Evolutionary conservation across 768 basidiomycete genomes (phyloP).

Genomic region (Porpolomopsis calyptriformis): DNA sequence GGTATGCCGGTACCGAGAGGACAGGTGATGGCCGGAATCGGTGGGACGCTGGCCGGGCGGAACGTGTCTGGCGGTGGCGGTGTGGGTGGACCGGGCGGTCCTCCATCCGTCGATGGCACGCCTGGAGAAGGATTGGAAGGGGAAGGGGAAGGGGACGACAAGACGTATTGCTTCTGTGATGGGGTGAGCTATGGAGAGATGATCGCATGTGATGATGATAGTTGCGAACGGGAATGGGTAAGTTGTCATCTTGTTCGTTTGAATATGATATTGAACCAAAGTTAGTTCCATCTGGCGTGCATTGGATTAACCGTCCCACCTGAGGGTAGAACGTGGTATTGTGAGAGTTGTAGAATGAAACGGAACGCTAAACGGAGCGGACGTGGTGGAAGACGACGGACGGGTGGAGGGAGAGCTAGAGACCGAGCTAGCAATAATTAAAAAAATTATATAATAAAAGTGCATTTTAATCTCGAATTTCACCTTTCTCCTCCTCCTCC

Average conservation of each 20-base stretch:
- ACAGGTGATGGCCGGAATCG: slow-evolving; percentile 12
- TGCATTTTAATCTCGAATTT: neutral
- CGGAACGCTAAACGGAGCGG: slow-evolving; percentile 4
- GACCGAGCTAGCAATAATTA: neutral
- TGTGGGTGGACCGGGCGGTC: neutral
- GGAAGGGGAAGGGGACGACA: slow-evolving; percentile 47
- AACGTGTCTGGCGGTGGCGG: neutral
- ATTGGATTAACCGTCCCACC: slow-evolving; percentile 58
- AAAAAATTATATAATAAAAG: neutral
- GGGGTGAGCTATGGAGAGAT: slow-evolving; percentile 84
- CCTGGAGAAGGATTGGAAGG: slow-evolving; percentile 29
- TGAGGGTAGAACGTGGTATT: slow-evolving; percentile 68
- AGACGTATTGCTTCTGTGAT: slow-evolving; percentile 78
- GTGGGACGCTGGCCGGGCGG: slow-evolving; percentile 1
- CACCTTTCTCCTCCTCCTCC: no score
- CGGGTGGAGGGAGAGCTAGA: neutral
- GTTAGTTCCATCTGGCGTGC: slow-evolving; percentile 72
- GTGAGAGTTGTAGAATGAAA: slow-evolving; percentile 44
- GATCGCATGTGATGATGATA: slow-evolving; percentile 82
- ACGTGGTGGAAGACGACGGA: slow-evolving; percentile 4
- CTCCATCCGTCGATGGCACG: slow-evolving; percentile 22
- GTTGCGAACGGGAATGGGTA: slow-evolving; percentile 87
- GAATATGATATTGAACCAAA: slow-evolving; percentile 7
- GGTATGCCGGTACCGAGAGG: slow-evolving; percentile 63
- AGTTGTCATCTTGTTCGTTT: slow-evolving; percentile 24